phyloP scores from a whole-genome alignment of 2,329 filamentous ascomycete genomes.

The Ceratocystis papillata region DNA sequence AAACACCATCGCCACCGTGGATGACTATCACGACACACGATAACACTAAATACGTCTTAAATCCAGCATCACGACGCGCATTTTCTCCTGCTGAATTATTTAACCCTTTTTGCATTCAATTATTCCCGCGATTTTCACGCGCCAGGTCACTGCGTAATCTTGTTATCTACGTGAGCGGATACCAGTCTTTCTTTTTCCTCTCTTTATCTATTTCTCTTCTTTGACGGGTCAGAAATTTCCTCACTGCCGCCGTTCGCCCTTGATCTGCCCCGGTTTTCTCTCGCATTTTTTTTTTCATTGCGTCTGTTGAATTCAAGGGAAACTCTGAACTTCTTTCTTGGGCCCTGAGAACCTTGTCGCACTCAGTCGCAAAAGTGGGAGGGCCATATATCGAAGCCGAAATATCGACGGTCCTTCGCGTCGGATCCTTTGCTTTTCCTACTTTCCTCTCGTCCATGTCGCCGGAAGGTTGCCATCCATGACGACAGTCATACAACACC shows the following conservation, averaged over 20 bases:
- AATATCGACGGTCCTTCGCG: constrained; percentile 16
- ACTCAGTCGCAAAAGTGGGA: constrained; percentile 8
- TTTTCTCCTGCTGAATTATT: constrained; percentile 9
- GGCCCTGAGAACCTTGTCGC: constrained; percentile 14
- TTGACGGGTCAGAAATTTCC: neutral
- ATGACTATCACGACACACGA: constrained; percentile 5
- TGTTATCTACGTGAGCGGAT: constrained; percentile 16
- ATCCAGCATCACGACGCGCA: constrained; percentile 17
- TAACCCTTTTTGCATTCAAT: constrained; percentile 15
- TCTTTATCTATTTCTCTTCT: neutral
- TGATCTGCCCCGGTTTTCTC: neutral
- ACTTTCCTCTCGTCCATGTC: constrained; percentile 21
- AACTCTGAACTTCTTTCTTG: neutral
- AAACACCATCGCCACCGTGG: constrained; percentile 20
- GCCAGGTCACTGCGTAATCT: constrained; percentile 17
- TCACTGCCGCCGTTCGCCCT: neutral
- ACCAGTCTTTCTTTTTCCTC: constrained; percentile 12
- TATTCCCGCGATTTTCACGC: constrained; percentile 22
- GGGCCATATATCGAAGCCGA: constrained; percentile 16
- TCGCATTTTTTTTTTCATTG: neutral
- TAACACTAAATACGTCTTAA: constrained; percentile 8
- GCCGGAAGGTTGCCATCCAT: constrained; percentile 44
- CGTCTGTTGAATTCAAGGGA: constrained; percentile 11
- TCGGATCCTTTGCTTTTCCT: neutral
- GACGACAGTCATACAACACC: constrained; percentile 57